Evolutionary conservation across 2,329 filamentous ascomycete genomes (phyloP), one percentile per base, ranked within the genome.

Genomic region (Chalara sp.): DNA sequence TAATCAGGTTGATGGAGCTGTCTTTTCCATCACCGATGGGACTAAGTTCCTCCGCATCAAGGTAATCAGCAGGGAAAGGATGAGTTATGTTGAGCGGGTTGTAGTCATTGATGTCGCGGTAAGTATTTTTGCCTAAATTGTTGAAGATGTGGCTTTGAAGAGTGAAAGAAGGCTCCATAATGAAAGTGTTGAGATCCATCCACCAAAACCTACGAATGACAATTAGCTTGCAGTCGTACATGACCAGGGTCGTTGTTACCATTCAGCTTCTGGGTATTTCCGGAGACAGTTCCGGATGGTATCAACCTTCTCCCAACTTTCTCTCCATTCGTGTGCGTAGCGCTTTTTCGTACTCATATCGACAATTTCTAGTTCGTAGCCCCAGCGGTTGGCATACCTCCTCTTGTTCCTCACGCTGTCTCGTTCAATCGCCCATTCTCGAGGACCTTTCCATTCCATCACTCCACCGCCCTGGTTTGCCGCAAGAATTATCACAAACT

Each of bases 271-370:
- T 31, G 93, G 93, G 65, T 97, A 96, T 68, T 96, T 96, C 66
- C 84, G 81, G 78, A 99, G 84, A 43, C 86, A 84, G 54, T 89
- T 87, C 54, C 92, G 83, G 62, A 99, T 83, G 41, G 89, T 89
- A 67, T 99, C 93, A 54, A 96, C 91, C 75, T 97, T 99, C 71
- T 99, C 93, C 93, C 93, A 99, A 68, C 92, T 95, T 71, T 99
- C 93, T 63, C 93, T 82, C 93, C 93, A 99, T 71, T 99, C 93
- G 71, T 99, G 93, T 31, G 93, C 92, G 67, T 99, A 99, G 58
- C 91, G 84, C 73, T 96, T 97, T 79, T 96, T 96, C 49, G 91
- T 96, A 72, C 90, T 92, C 91, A 99, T 95, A 68, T 99, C 95
- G 59, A 95, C 89, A 65, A 97, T 86, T 68, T 99, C 93, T 52